phyloP scores from a whole-genome alignment of 495 filamentous ascomycete species.

The Podospora fimiseda region DNA sequence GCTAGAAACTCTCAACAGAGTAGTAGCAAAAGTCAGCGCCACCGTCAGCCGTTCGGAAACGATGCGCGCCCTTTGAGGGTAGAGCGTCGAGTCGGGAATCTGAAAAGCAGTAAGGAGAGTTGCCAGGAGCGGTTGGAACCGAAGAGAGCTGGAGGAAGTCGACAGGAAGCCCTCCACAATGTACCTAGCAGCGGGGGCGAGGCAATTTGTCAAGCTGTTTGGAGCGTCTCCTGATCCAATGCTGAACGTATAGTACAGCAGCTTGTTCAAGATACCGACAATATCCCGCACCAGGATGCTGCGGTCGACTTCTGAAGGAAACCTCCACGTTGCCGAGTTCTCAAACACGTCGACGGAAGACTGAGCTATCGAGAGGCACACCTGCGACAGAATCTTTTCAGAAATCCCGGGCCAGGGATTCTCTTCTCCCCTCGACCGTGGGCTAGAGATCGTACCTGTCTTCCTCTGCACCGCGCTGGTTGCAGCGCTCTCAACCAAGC shows the following conservation, averaged over 20 bases:
- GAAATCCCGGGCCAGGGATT: constrained; percentile 65
- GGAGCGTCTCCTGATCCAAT: constrained; percentile 53
- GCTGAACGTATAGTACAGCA: constrained; percentile 66
- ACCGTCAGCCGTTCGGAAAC: constrained; percentile 58
- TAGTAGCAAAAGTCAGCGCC: constrained; percentile 59
- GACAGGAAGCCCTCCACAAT: constrained; percentile 71
- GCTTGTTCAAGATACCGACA: constrained; percentile 59
- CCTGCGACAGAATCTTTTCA: constrained; percentile 66
- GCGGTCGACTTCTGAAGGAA: constrained; percentile 58
- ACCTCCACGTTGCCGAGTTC: constrained; percentile 76
- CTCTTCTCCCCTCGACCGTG: constrained; percentile 45
- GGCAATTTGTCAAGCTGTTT: constrained; percentile 54
- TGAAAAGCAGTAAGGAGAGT: constrained; percentile 61
- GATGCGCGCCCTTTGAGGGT: constrained; percentile 48
- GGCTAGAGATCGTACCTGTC: constrained; percentile 45
- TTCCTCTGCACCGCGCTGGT: constrained; percentile 65
- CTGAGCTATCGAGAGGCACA: constrained; percentile 63
- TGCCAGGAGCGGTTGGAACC: constrained; percentile 70
- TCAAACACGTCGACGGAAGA: constrained; percentile 74
- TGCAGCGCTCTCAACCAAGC: constrained; percentile 68
- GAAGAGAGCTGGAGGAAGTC: constrained; percentile 57
- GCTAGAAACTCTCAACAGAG: constrained; percentile 61
- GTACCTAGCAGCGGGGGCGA: constrained; percentile 65
- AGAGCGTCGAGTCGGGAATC: constrained; percentile 57
- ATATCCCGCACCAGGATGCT: constrained; percentile 50